Evolutionary conservation across 768 basidiomycete genomes (phyloP).

Genomic region (Russula earlei): DNA sequence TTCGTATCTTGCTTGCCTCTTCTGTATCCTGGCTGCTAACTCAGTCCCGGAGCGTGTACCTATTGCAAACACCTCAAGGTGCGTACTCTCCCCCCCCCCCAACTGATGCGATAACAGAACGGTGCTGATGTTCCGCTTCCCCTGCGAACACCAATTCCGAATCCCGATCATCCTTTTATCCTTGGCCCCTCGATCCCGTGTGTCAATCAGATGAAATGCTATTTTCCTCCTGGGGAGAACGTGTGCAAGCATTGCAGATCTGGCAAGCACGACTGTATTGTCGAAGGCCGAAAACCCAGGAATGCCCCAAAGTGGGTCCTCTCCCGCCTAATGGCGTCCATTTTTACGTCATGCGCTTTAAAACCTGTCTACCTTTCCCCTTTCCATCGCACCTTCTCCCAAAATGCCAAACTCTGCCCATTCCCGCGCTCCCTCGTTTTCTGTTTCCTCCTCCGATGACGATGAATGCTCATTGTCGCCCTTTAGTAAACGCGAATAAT

Average conservation of each 20-base stretch:
- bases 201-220: conserved; percentile 71
- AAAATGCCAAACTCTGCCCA: background rate
- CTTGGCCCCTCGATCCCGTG: background rate
- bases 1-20: background rate
- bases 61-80: conserved; percentile 88
- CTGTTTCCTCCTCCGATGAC: conserved; percentile 2
- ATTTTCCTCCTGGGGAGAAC: conserved; percentile 60
- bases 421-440: background rate
- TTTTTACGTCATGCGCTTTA: conserved; percentile 23
- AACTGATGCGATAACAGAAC: background rate
- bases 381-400: conserved; percentile 20
- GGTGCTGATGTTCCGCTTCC: background rate
- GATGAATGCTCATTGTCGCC: conserved; percentile 24
- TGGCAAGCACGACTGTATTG: conserved; percentile 69
- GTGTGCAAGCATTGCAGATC: conserved; percentile 72
- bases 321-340: background rate
- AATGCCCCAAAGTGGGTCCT: conserved; percentile 71
- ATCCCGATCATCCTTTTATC: conserved; percentile 3
- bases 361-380: conserved; percentile 24
- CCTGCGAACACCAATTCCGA: background rate
- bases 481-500: conserved; percentile 76
- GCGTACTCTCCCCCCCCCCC: conserved; percentile 26
- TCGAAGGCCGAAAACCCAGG: conserved; percentile 73
- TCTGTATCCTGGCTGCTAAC: background rate
- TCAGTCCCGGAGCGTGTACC: conserved; percentile 72